A percentile compares a stretch with the other conserved stretches of the same genome.
Conservation (phyloP, 2,329 filamentous ascomycete genomes). For the Trichoderma citrinoviride region DNA sequence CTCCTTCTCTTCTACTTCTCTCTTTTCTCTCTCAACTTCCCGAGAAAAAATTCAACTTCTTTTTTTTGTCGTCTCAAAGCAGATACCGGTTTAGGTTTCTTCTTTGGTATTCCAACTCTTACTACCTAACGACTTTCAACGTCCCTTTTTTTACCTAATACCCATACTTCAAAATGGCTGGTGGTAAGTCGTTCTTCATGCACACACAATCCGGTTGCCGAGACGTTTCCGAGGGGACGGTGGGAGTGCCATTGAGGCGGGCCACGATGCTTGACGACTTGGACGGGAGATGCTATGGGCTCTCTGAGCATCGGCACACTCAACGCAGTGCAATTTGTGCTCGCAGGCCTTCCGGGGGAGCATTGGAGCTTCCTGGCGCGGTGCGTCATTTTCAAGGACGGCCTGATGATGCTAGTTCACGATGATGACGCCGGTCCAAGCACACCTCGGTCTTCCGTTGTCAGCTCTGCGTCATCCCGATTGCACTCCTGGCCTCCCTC, state of each 20-base stretch:
- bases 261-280: conserved; percentile 12
- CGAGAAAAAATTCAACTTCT: neutral
- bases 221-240: conserved; percentile 6
- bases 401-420: neutral
- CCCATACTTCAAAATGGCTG: conserved; percentile 42
- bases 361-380: neutral
- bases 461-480: neutral
- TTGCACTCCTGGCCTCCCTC: neutral
- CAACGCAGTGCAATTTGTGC: neutral
- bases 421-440: conserved; percentile 31
- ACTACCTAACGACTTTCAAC: neutral
- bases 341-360: neutral
- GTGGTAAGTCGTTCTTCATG: conserved; percentile 39
- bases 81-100: conserved; percentile 11
- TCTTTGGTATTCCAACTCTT: conserved; percentile 22
- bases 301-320: neutral
- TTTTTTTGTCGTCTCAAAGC: conserved; percentile 23
- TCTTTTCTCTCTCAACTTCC: conserved; percentile 24
- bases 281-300: conserved; percentile 1
- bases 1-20: conserved; percentile 23
- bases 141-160: conserved; percentile 22
- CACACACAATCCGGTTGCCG: neutral
- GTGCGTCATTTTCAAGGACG: conserved; percentile 25
- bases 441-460: neutral
- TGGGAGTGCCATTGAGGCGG: conserved; percentile 27